Evolutionary conservation across 2,329 filamentous ascomycete genomes (phyloP), one percentile per base, ranked within the genome.

Genomic region (Cladosporium sphaerospermum): DNA sequence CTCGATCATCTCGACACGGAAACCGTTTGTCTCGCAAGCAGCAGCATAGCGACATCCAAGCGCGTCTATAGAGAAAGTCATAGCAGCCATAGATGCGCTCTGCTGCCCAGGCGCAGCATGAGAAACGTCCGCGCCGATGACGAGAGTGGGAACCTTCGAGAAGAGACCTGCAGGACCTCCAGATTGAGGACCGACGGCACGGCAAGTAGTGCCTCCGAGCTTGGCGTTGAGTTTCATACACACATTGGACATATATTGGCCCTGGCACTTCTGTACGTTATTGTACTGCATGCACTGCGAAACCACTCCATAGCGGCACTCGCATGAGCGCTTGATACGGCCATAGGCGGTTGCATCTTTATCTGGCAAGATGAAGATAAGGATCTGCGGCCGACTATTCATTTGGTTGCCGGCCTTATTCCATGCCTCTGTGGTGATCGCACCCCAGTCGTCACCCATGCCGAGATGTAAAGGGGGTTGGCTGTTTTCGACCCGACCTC

Each of bases 171-270:
- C 62, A 0, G 61, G 52, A 10, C 62, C 59, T 31, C 58, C 61
- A 45, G 69, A 64, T 46, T 69, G 64, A 18, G 70, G 42, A 10
- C 70, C 63, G 62, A 76, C 62, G 2, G 74, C 76, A 47, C 75
- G 70, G 56, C 73, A 84, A 1, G 89, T 96, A 0, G 82, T 79
- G 5, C 93, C 93, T 11, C 93, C 93, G 2, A 99, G 79, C 74
- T 99, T 99, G 3, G 89, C 87, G 62, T 99, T 97, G 59, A 99
- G 83, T 74, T 99, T 99, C 89, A 99, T 93, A 58, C 84, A 81
- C 0, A 99, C 89, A 57, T 99, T 99, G 1, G 88, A 93, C 63
- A 88, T 86, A 70, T 97, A 97, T 63, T 99, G 93, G 0, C 79
- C 78, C 18, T 86, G 82, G 13, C 80, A 81, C 66, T 85, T 86